Percentiles rank a stretch among this genome's conserved stretches.
phyloP scores from a whole-genome alignment of 2,329 filamentous ascomycete genomes.

The Alternaria solani region DNA sequence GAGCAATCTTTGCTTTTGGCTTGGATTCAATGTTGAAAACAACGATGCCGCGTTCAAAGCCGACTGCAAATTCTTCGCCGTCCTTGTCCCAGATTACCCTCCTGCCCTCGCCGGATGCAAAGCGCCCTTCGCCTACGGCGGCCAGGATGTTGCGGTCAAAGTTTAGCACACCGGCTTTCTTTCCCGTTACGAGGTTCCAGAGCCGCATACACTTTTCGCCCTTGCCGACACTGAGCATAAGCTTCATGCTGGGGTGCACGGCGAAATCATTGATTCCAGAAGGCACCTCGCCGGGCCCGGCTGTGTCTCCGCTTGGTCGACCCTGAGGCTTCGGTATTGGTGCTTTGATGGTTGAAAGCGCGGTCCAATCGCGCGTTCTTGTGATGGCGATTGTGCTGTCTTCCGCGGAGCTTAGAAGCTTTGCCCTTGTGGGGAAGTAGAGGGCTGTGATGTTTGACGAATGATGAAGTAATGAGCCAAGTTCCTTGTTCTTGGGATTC shows the following conservation, averaged over 20 bases:
- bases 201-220: constrained; percentile 91
- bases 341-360: constrained; percentile 86
- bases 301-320: constrained; percentile 88
- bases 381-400: constrained; percentile 92
- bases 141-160: constrained; percentile 78
- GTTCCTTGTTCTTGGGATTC: constrained; percentile 85
- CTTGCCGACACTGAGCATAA: constrained; percentile 92
- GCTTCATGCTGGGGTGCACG: constrained; percentile 93
- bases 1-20: constrained; percentile 76
- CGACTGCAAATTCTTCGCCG: constrained; percentile 85
- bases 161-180: constrained; percentile 91
- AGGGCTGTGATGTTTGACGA: constrained; percentile 80
- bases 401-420: constrained; percentile 86
- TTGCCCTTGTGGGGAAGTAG: constrained; percentile 82
- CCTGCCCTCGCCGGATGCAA: constrained; percentile 81
- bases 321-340: constrained; percentile 82
- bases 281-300: constrained; percentile 78
- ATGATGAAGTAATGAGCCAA: constrained; percentile 89
- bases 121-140: constrained; percentile 78
- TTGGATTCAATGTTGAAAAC: constrained; percentile 90
- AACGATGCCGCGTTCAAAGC: constrained; percentile 83
- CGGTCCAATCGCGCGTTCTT: constrained; percentile 85
- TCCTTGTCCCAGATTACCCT: constrained; percentile 80
- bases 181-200: constrained; percentile 96
- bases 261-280: constrained; percentile 95